Base-by-base conservation (phyloP, 2,329 filamentous ascomycete genomes). In the Zopfia rhizophila region DNA sequence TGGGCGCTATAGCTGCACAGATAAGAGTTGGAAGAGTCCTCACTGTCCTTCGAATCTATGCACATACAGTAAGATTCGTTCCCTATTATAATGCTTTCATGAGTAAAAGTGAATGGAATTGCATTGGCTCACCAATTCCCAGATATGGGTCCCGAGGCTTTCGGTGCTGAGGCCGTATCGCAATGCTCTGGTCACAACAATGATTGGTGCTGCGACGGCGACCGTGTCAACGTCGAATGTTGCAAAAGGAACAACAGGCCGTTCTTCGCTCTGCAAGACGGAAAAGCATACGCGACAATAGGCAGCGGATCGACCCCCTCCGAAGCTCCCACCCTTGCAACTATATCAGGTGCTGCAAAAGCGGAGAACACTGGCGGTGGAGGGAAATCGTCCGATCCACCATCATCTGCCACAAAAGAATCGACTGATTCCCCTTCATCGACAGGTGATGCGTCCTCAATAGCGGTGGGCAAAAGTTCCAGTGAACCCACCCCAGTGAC, bases 121-220 rank as follows among this genome's bases (percentile, higher is more conserved):
- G 14, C 18, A n/a, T 17, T 33, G 4, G 5, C 19, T 33, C n/a
- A 17, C 16, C 18, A 21, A 23, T 22, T 23, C n/a, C 11, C 22
- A 68, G 65, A 54, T 18, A 51, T 60, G 49, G 58, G 6, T 1
- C 57, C 54, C 7, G 17, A n/a, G n/a, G n/a, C n/a, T n/a, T n/a
- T 5, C 13, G 68, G 68, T n/a, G 66, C 53, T 17, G 68, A 72
- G 42, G 55, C 55, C 7, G 59, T 72, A 21, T 61, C 52, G 3
- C 66, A 70, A 45, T 72, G 68, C 50, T 52, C 55, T 1, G 50
- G 62, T 27, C 66, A 70, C 45, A 45, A 61, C 52, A 53, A 68
- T 37, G 48, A 69, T 30, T 72, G 66, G 66, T 72, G 68, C 45
- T 72, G 68, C 50, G 63, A 72, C 33, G 68, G 47, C 27, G 62